A percentile compares a stretch with the other conserved stretches of the same genome.
Evolutionary conservation across 2,329 filamentous ascomycete genomes (phyloP).

Genomic region (Taxawa tesnikishii): DNA sequence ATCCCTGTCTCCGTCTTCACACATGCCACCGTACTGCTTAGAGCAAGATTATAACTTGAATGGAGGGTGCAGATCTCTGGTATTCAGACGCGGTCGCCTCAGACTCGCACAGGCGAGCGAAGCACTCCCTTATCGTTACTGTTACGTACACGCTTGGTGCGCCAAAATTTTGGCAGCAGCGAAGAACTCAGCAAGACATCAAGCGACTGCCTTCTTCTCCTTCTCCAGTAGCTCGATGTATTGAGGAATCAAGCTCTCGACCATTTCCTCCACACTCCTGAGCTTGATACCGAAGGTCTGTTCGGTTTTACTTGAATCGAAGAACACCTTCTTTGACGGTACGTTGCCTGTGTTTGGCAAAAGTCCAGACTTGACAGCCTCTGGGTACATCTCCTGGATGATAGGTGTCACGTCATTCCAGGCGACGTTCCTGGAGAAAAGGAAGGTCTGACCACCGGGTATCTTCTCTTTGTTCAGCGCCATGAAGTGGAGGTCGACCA

Average conservation of each 20-base stretch:
- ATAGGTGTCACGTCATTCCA: conserved; percentile 11
- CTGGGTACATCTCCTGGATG: conserved; percentile 8
- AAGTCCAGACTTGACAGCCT: conserved; percentile 7
- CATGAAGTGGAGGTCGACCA: conserved; percentile 18
- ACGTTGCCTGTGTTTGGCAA: conserved; percentile 6
- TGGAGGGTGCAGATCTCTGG: too few species aligned
- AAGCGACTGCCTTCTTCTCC: not conserved
- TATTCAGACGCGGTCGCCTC: too few species aligned
- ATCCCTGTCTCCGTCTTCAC: too few species aligned
- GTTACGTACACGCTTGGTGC: too few species aligned
- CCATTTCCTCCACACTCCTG: conserved; percentile 8
- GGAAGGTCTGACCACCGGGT: conserved; percentile 3
- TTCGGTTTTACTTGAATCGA: conserved; percentile 9
- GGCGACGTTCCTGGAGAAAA: conserved; percentile 1
- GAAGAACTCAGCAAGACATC: too few species aligned
- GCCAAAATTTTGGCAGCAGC: too few species aligned
- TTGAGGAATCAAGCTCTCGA: conserved; percentile 8
- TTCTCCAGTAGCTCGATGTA: conserved; percentile 9
- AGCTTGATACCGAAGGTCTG: conserved; percentile 10
- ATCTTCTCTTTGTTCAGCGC: conserved; percentile 11
- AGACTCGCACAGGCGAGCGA: too few species aligned
- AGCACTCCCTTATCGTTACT: too few species aligned
- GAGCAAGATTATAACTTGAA: too few species aligned
- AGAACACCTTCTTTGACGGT: conserved; percentile 7
- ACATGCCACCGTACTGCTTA: too few species aligned